Base-by-base conservation (phyloP, 148 eudicot species). In the Chenopodium album region DNA sequence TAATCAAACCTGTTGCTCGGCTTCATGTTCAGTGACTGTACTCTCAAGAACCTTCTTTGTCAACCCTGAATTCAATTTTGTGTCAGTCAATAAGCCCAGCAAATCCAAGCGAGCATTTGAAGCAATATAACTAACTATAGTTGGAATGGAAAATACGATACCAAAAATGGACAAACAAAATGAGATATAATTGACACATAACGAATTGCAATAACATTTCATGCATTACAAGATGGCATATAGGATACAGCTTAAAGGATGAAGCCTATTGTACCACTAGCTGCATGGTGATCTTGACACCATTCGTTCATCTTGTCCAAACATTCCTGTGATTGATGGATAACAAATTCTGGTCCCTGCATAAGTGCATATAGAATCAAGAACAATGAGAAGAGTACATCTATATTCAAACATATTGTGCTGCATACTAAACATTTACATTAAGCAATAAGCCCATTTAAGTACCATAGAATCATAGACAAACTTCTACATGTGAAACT, bases 291-390 rank as follows among this genome's bases (percentile, higher is more conserved):
- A 73, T 80, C 76, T 86, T 91, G 97, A 88, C 95, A 92, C 99
- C 95, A 94, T 80, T 90, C 92, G 46, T 90, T 92, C 98, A 96
- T 94, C 74, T 84, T 84, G 80, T 91, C 97, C 78, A 92, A 81
- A 81, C 97, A 92, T 78, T 91, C 95, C 80, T 92, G 87, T 77
- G 92, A 52, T 87, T 96, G 99, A 91, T 87, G 89, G 82, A 94
- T 89, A 76, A 96, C 92, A 84, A 96, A 85, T 79, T 92, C 90
- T 78, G 99, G 99, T 48, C 99, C 99, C 99, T 96, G 79, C 31
- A 86, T 19, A 69, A 77, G 44, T 96, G 79, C 31, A 86, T 14
- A 69, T 79, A 52, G 71, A 69, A 83, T 76, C n/a, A 80, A 34
- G 75, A 69, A 56, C 50, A 26, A 34, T 69, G 19, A 74, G 28